A percentile compares a stretch with the other conserved stretches of the same genome.
phyloP scores from a whole-genome alignment of 352 stramenopile genomes.

The Plasmopara muralis region DNA sequence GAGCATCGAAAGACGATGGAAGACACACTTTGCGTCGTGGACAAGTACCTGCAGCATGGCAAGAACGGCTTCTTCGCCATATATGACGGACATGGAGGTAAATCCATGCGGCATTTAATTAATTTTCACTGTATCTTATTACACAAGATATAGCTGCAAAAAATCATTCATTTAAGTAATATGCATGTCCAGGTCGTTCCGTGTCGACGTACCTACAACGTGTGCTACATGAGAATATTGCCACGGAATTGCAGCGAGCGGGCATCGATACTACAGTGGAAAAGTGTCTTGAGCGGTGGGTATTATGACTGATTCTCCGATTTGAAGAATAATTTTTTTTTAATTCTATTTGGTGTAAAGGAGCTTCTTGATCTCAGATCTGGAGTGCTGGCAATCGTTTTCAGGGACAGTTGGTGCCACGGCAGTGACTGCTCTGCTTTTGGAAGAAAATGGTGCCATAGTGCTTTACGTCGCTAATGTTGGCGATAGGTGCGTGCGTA shows the following conservation, averaged over 20 bases:
- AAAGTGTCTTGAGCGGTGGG: conserved; percentile 52
- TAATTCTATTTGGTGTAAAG: conserved; percentile 23
- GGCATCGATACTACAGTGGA: conserved; percentile 42
- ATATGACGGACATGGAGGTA: conserved; percentile 75
- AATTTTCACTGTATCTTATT: not conserved
- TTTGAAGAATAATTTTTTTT: not conserved
- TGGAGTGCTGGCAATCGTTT: conserved; percentile 58
- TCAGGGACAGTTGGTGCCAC: conserved; percentile 49
- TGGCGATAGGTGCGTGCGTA: conserved; percentile 52
- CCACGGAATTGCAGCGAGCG: conserved; percentile 34
- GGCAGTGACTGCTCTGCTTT: conserved; percentile 44
- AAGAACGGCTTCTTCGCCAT: conserved; percentile 73
- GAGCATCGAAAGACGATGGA: conserved; percentile 76
- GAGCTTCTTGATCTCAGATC: conserved; percentile 68
- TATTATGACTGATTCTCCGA: not conserved
- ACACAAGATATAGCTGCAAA: too few relatives aligned
- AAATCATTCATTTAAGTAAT: too few relatives aligned
- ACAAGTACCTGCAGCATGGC: conserved; percentile 47
- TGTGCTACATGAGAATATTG: conserved; percentile 56
- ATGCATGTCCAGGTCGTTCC: conserved; percentile 36
- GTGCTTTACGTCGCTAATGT: conserved; percentile 63
- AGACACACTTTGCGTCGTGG: conserved; percentile 66
- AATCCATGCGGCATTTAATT: too few relatives aligned
- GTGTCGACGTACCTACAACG: conserved; percentile 67
- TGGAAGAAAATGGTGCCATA: conserved; percentile 31